These are phyloP conservation scores for Diaporthe longicolla DNA, from an alignment of 2,329 filamentous ascomycete genomes.

Conservation along the genomic window DNA sequence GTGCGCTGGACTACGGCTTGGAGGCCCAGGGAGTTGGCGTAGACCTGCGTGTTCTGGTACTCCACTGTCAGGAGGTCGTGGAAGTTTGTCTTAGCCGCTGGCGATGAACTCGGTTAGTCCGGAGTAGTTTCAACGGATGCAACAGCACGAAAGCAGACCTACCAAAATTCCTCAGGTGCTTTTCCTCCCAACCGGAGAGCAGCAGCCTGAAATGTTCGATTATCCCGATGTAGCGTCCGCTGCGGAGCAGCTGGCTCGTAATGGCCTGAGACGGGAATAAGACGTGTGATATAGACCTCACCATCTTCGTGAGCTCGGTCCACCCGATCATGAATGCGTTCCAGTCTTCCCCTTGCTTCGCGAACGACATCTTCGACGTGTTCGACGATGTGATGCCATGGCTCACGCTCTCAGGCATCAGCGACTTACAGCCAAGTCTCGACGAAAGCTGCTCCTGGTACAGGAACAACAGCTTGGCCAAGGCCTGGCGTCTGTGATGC, in stretches of 20 bases:
- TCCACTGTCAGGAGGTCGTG: not conserved
- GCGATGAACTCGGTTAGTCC: not conserved
- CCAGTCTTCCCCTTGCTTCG: not conserved
- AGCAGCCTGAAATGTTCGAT: conserved; percentile 3
- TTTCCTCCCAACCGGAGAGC: not conserved
- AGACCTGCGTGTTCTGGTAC: conserved; percentile 6
- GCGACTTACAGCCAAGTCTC: conserved; percentile 17
- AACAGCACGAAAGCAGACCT: not conserved
- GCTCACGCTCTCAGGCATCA: not conserved
- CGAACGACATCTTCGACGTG: not conserved
- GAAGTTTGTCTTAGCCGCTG: not conserved
- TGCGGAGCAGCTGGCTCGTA: conserved; percentile 1
- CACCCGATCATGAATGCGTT: not conserved
- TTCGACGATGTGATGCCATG: not conserved
- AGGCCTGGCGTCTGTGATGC: not conserved
- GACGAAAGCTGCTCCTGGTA: conserved; percentile 12
- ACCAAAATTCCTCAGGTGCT: not conserved
- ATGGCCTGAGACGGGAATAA: not conserved
- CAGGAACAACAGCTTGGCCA: conserved; percentile 4
- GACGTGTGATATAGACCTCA: conserved; percentile 1
- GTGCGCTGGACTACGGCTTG: not conserved
- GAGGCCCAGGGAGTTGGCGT: not conserved
- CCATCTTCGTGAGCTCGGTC: conserved; percentile 5
- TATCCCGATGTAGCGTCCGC: conserved; percentile 5
- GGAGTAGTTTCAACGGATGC: no score